These are phyloP conservation scores for Backusella tuberculispora DNA, from an alignment of 192 early-diverging fungal genomes.

Conservation along the genomic window DNA sequence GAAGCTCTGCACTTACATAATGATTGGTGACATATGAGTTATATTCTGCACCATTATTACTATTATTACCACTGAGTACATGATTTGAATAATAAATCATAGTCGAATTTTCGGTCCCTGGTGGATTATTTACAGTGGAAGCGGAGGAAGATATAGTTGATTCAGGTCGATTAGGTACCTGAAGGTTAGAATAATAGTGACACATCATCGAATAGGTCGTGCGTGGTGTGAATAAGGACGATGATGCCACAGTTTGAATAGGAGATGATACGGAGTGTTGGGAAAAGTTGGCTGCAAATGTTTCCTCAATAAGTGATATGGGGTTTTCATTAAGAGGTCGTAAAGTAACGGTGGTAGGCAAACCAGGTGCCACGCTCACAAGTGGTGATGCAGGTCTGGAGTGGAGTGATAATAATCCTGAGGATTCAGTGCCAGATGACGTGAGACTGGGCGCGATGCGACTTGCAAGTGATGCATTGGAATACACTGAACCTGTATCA, in stretches of 20 bases:
- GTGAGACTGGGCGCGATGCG: conserved; percentile 30
- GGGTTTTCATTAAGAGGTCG: conserved; percentile 22
- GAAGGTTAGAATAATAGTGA: not conserved
- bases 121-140: not conserved
- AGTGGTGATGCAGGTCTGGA: conserved; percentile 31
- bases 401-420: conserved; percentile 6
- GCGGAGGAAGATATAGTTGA: not conserved
- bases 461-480: conserved; percentile 14
- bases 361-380: conserved; percentile 16
- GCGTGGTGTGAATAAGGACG: conserved; percentile 22
- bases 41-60: not conserved
- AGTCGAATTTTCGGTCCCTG: not conserved
- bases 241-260: conserved; percentile 33
- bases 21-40: not conserved
- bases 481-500: conserved; percentile 13
- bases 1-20: conserved; percentile 27
- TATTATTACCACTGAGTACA: too few relatives aligned
- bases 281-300: not conserved
- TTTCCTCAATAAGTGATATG: conserved; percentile 23
- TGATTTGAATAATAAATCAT: not conserved
- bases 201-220: conserved; percentile 3
- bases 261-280: conserved; percentile 12
- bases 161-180: not conserved
- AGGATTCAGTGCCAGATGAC: conserved; percentile 23
- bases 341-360: conserved; percentile 22